phyloP scores from a whole-genome alignment of 495 filamentous ascomycete species.

The Tricharina praecox region DNA sequence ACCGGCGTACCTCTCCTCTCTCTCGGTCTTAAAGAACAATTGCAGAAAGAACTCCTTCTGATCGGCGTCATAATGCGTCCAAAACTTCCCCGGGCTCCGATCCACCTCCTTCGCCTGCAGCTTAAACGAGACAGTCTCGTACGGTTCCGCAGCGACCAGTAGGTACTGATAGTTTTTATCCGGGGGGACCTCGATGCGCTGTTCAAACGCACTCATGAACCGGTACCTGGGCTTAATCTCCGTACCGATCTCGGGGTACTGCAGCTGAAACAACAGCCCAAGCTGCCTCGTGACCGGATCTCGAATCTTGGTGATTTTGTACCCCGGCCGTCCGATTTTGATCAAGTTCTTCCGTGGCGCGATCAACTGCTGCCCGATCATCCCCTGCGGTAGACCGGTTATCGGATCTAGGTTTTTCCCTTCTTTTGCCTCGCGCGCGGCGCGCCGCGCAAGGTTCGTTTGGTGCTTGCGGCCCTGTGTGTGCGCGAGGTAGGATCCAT shows the following conservation, averaged over 20 bases:
- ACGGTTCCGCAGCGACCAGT: constrained; percentile 88
- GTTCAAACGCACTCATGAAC: constrained; percentile 95
- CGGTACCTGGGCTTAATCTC: constrained; percentile 65
- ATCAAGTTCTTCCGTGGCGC: constrained; percentile 70
- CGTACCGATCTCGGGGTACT: constrained; percentile 77
- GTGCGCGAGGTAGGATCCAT: constrained; percentile 97
- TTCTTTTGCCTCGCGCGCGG: constrained; percentile 83
- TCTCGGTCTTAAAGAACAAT: constrained; percentile 96
- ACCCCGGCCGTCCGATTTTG: constrained; percentile 92
- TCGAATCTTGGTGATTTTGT: constrained; percentile 91
- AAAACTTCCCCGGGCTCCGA: constrained; percentile 67
- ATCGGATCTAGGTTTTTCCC: constrained; percentile 58
- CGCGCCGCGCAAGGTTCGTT: constrained; percentile 93
- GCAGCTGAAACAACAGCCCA: constrained; percentile 83
- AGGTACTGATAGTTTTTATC: constrained; percentile 91
- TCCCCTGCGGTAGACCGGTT: constrained; percentile 57
- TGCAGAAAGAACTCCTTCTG: constrained; percentile 98
- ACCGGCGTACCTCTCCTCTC: constrained; percentile 86
- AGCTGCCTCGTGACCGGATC: constrained; percentile 82
- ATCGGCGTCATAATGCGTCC: constrained; percentile 91
- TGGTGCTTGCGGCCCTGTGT: constrained; percentile 98
- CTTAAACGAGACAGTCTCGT: constrained; percentile 95
- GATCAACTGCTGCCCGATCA: constrained; percentile 50
- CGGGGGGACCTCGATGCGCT: constrained; percentile 87
- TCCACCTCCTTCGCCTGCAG: constrained; percentile 89